phyloP scores from a whole-genome alignment of 2,329 filamentous ascomycete genomes.

The Westerdykella sp. region DNA sequence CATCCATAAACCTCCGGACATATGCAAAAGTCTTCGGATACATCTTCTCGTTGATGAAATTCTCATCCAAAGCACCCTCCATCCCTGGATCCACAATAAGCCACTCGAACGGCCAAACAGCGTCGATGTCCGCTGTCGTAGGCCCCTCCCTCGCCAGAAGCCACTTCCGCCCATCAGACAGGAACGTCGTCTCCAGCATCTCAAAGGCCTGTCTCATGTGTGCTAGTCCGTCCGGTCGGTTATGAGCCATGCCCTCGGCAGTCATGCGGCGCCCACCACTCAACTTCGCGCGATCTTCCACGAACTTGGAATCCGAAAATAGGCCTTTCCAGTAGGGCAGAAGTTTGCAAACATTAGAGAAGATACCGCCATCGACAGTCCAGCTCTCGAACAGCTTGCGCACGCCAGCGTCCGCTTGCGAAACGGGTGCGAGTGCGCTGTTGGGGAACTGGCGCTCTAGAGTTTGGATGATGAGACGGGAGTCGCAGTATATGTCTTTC shows the following conservation, averaged over 20 bases:
- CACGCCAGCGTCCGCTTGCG: slow-evolving; percentile 40
- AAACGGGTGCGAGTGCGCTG: slow-evolving; percentile 10
- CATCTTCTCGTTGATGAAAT: slow-evolving; percentile 46
- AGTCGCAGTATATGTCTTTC: slow-evolving; percentile 30
- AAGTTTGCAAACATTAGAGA: slow-evolving; percentile 47
- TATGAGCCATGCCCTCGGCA: slow-evolving; percentile 34
- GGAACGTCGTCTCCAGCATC: slow-evolving; percentile 55
- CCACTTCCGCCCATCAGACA: slow-evolving; percentile 63
- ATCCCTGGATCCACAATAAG: slow-evolving; percentile 37
- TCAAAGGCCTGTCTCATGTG: slow-evolving; percentile 51
- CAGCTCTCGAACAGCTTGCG: slow-evolving; percentile 53
- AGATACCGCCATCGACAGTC: slow-evolving; percentile 53
- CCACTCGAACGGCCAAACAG: slow-evolving; percentile 64
- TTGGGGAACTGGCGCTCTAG: slow-evolving; percentile 19
- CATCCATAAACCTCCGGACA: slow-evolving; percentile 55
- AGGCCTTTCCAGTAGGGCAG: slow-evolving; percentile 51
- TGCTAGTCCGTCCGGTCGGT: slow-evolving; percentile 51
- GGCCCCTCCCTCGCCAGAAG: slow-evolving; percentile 50
- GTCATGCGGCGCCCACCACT: slow-evolving; percentile 40
- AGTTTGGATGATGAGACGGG: slow-evolving; percentile 26
- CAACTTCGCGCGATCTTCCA: slow-evolving; percentile 50
- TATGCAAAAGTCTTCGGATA: slow-evolving; percentile 60
- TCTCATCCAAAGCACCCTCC: slow-evolving; percentile 50
- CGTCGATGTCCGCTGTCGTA: slow-evolving; percentile 62
- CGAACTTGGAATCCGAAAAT: slow-evolving; percentile 53